phyloP scores from a whole-genome alignment of 805 yeast species.

The Saturnispora galanensis region DNA sequence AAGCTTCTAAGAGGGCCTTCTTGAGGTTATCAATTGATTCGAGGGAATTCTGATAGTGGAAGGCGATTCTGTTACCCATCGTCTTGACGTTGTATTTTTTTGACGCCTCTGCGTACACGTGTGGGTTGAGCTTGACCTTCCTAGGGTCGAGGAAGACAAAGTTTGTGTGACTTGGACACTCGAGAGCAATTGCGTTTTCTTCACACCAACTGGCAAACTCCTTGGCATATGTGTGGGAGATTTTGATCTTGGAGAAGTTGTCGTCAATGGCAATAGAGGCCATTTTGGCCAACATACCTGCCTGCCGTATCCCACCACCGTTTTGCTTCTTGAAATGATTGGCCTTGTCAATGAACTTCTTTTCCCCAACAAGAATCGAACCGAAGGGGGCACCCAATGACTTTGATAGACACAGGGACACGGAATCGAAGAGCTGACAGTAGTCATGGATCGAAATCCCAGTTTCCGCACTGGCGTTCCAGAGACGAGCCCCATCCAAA shows the following conservation, averaged over 20 bases:
- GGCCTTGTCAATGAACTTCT: constrained; percentile 51
- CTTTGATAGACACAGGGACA: constrained; percentile 81
- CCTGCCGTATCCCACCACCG: constrained; percentile 91
- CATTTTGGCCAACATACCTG: constrained; percentile 74
- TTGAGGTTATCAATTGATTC: constrained; percentile 50
- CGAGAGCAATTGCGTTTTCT: constrained; percentile 44
- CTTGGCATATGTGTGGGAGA: constrained; percentile 42
- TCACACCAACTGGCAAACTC: constrained; percentile 44
- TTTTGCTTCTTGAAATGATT: constrained; percentile 83
- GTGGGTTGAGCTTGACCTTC: constrained; percentile 45
- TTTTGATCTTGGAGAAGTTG: constrained; percentile 48
- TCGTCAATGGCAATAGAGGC: constrained; percentile 71
- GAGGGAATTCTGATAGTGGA: constrained; percentile 59
- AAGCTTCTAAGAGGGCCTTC: constrained; percentile 46
- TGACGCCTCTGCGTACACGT: constrained; percentile 29
- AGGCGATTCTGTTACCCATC: constrained; percentile 68
- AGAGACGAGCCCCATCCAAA: constrained; percentile 91
- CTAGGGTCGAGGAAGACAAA: constrained; percentile 66
- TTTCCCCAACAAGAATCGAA: constrained; percentile 66
- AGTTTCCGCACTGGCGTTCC: constrained; percentile 78
- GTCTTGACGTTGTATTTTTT: constrained; percentile 51
- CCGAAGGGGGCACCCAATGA: constrained; percentile 93
- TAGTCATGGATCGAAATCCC: constrained; percentile 61
- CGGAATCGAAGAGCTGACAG: constrained; percentile 75
- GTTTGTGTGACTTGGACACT: constrained; percentile 74